These are phyloP conservation scores for Vanrija humicola DNA, from an alignment of 1,284 basidiomycete genomes.

Conservation along the genomic window DNA sequence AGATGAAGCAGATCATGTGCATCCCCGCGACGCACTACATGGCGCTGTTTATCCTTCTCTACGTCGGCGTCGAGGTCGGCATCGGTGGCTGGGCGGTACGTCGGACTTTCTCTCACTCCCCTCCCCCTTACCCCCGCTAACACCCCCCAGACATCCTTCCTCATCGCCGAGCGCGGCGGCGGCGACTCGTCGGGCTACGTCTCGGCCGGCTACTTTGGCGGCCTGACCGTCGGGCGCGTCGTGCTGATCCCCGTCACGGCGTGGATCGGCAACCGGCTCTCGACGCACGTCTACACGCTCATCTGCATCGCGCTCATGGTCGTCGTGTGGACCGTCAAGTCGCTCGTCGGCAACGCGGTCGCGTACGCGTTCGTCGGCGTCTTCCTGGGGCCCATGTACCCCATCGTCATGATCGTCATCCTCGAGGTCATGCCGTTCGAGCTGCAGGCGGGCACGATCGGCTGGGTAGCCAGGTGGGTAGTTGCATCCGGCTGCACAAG, in stretches of 20 bases:
- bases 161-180: constrained; percentile 40
- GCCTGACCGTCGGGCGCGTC: constrained; percentile 40
- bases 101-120: no score
- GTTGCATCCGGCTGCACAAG: neutral
- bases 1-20: constrained; percentile 40
- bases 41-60: constrained; percentile 38
- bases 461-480: constrained; percentile 51
- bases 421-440: constrained; percentile 57
- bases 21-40: constrained; percentile 32
- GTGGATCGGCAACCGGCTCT: constrained; percentile 26
- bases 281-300: constrained; percentile 20
- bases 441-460: constrained; percentile 62
- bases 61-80: constrained; percentile 43
- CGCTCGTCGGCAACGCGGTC: constrained; percentile 59
- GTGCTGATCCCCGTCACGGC: constrained; percentile 41
- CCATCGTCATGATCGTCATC: constrained; percentile 54
- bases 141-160: constrained; percentile 27
- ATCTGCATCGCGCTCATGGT: constrained; percentile 53
- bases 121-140: no score
- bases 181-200: constrained; percentile 37
- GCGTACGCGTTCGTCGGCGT: constrained; percentile 59
- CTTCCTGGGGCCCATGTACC: constrained; percentile 58
- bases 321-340: constrained; percentile 62
- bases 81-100: constrained; percentile 38
- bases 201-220: constrained; percentile 43